phyloP scores from a whole-genome alignment of 306 rosid species.

The Coriaria nepalensis region DNA sequence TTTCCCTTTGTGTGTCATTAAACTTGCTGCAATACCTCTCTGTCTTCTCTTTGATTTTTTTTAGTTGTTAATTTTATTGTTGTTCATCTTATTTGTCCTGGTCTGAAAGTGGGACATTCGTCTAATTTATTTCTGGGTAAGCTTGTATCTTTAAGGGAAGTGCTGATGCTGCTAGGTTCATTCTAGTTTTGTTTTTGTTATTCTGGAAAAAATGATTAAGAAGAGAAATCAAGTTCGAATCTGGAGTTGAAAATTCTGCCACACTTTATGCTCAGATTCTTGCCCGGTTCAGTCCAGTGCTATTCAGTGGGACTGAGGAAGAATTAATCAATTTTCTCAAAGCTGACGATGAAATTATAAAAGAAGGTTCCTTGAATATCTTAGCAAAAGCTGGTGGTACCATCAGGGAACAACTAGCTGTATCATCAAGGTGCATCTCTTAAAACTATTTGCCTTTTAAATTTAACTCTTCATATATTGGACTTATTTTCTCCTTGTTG shows the following conservation, averaged over 20 bases:
- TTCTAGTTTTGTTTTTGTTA: too few relatives aligned
- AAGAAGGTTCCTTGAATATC: conserved; percentile 70
- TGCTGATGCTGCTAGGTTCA: too few relatives aligned
- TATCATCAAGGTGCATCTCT: conserved; percentile 52
- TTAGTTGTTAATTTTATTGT: too few relatives aligned
- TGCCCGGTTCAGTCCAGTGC: conserved; percentile 78
- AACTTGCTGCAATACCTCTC: too few relatives aligned
- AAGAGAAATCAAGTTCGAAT: too few relatives aligned
- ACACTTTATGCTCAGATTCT: conserved; percentile 41
- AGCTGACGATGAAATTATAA: conserved; percentile 63
- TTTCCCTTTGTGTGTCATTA: too few relatives aligned
- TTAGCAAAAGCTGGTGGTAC: conserved; percentile 94
- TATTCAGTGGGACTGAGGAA: conserved; percentile 71
- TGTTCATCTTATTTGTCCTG: too few relatives aligned
- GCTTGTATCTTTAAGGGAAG: too few relatives aligned
- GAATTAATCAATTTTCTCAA: conserved; percentile 65
- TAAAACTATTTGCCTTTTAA: conserved; percentile 4
- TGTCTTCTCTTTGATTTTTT: too few relatives aligned
- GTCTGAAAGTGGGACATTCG: too few relatives aligned
- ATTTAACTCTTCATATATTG: conserved; percentile 11
- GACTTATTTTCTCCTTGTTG: conserved; percentile 18
- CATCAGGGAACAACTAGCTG: conserved; percentile 71
- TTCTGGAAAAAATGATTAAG: too few relatives aligned
- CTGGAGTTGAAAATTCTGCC: not conserved
- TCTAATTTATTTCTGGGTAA: too few relatives aligned